Conservation (phyloP, 2,329 filamentous ascomycete genomes). For the Xylariaceae sp. region DNA sequence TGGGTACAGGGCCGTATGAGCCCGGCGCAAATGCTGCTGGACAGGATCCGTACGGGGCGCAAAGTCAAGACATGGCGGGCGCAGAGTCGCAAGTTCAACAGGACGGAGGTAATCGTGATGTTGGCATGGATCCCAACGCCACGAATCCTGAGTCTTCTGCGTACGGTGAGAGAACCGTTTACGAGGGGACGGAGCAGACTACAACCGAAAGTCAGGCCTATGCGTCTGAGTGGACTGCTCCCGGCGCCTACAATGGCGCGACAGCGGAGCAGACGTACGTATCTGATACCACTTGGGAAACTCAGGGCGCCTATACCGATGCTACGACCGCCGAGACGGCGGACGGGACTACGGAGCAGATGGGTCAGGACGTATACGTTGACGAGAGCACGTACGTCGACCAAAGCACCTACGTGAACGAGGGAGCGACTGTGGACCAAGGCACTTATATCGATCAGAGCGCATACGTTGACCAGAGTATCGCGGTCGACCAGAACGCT, state of each 20-base stretch:
- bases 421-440: slow-evolving; percentile 1
- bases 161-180: neutral
- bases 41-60: slow-evolving; percentile 5
- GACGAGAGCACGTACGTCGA: slow-evolving; percentile 11
- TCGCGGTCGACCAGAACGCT: neutral
- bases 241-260: neutral
- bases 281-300: neutral
- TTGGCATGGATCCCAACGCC: slow-evolving; percentile 4
- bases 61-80: neutral
- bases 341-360: slow-evolving; percentile 1
- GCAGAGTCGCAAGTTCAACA: slow-evolving; percentile 2
- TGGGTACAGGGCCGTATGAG: neutral
- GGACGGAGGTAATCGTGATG: slow-evolving; percentile 3
- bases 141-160: neutral
- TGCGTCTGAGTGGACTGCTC: neutral
- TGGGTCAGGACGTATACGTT: slow-evolving; percentile 5
- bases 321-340: neutral
- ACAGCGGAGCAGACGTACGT: slow-evolving; percentile 2
- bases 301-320: neutral
- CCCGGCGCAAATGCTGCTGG: slow-evolving; percentile 1
- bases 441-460: neutral
- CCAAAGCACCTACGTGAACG: slow-evolving; percentile 6
- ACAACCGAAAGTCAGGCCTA: neutral
- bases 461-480: neutral
- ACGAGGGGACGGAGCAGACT: slow-evolving; percentile 2